phyloP scores from a whole-genome alignment of 495 filamentous ascomycete genomes.

The Aspergillus campestris region DNA sequence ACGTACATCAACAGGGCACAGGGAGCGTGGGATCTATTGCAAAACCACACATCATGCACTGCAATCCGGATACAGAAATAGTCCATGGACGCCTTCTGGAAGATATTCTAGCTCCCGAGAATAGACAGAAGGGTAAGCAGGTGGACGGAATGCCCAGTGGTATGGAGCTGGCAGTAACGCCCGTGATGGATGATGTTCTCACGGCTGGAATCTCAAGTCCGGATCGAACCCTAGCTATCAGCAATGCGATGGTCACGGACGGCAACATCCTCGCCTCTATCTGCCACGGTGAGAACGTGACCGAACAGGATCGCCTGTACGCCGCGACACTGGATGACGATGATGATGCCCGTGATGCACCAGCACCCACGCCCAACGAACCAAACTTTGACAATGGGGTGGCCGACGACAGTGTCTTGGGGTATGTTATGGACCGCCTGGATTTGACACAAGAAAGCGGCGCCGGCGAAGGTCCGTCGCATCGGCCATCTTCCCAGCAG shows the following conservation, averaged over 20 bases:
- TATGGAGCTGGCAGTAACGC: neutral
- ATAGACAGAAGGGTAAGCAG: slow-evolving; percentile 1
- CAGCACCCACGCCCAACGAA: no score
- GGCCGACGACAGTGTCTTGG: neutral
- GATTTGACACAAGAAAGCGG: no score
- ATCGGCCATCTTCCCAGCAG: no score
- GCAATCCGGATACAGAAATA: no score
- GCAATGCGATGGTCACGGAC: neutral
- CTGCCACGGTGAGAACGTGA: neutral
- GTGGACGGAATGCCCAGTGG: neutral
- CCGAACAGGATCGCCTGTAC: neutral
- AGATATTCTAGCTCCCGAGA: neutral
- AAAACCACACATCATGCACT: no score
- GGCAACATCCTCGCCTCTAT: neutral
- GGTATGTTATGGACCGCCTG: neutral
- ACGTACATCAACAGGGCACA: no score
- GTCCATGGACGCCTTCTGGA: neutral
- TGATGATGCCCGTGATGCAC: neutral
- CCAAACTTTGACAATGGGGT: neutral
- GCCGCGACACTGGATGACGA: neutral
- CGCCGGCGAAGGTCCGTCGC: neutral
- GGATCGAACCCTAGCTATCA: neutral
- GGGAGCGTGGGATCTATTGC: no score
- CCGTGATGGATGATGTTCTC: neutral
- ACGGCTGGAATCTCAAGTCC: neutral